Evolutionary conservation across 1,284 basidiomycete species (phyloP), one percentile per base, ranked within the genome.

Genomic region (Hypsizygus ulmarius): DNA sequence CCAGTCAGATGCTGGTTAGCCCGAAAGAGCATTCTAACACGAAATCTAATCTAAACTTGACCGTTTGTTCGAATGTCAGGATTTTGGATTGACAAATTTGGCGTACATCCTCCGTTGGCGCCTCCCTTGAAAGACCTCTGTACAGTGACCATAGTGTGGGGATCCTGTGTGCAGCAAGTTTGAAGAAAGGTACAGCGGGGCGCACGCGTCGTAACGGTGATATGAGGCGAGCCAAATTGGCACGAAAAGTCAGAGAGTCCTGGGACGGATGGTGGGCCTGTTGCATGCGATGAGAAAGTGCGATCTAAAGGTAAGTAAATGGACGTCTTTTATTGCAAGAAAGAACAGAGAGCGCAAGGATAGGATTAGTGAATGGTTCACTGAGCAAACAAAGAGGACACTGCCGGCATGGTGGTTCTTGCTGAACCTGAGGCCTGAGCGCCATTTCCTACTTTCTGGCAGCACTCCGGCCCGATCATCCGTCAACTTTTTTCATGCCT

Each of bases 121-220:
- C 74, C 43, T 75, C 63, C 25, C 73, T 71, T 37, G 90, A 61
- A 4, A 94, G 70, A 5, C 81, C 78, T 18, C 90, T 75, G 63
- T 93, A 94, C 7, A 93, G 68, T 0, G 73, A 83, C 70, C 69
- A 69, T 61, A 86, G 64, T 0, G 89, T 92, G 2, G 92, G 90
- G 25, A 83, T 66, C 19, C 84, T 79, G 63, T 95, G 93, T 0
- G 80, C 81, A 0, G 74, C 70, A 34, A 93, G 81, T 40, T 77
- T 63, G 60, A 77, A 91, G 63, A 93, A 91, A 4, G 87, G 82
- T 3, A 79, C 72, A 11, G 73, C 70, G 6, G 85, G 79, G n/a
- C 79, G 74, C 1, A 80, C 68, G 25, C 79, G 77, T 30, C 76
- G 72, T 0, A 87, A 64, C 28, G 76, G 67, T 2, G 80, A 75